Percentiles rank a stretch among this genome's conserved stretches.
Conservation (phyloP, 306 rosid species). For the Vigna trinervia region DNA sequence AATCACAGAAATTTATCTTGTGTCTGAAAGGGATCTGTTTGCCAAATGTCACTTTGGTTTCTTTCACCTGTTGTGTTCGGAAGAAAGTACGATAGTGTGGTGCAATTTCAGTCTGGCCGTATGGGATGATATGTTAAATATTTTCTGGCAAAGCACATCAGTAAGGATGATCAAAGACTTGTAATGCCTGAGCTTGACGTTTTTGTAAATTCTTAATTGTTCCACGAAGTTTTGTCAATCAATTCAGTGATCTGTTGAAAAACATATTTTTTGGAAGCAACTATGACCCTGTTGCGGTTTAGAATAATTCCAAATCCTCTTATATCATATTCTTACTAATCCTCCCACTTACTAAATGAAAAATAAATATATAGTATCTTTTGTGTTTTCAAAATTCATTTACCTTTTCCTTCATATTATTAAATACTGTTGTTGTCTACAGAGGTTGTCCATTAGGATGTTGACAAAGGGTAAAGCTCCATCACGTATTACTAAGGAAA, state of each 20-base stretch:
- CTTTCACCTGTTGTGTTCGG: conserved; percentile 5
- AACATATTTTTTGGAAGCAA: conserved; percentile 26
- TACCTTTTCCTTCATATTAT: neutral
- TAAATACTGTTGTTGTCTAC: conserved; percentile 45
- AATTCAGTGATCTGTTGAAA: conserved; percentile 31
- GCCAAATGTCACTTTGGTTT: conserved; percentile 17
- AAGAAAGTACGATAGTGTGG: conserved; percentile 21
- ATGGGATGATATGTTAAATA: neutral
- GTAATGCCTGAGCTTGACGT: neutral
- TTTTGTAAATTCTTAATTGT: conserved; percentile 34
- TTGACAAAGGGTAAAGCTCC: conserved; percentile 61
- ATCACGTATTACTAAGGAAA: conserved; percentile 67
- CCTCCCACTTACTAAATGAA: neutral
- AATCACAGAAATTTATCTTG: conserved; percentile 14
- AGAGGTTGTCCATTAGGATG: conserved; percentile 76
- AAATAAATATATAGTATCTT: neutral
- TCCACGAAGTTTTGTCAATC: conserved; percentile 23
- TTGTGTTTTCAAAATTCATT: neutral
- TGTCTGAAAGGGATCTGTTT: neutral
- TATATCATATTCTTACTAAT: neutral
- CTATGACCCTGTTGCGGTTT: neutral
- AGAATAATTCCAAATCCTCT: neutral
- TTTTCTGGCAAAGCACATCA: conserved; percentile 31
- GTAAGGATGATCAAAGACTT: conserved; percentile 7
- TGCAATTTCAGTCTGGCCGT: neutral